Base-by-base conservation (phyloP, 2,329 filamentous ascomycete genomes). In the Alternaria triticimaculans region DNA sequence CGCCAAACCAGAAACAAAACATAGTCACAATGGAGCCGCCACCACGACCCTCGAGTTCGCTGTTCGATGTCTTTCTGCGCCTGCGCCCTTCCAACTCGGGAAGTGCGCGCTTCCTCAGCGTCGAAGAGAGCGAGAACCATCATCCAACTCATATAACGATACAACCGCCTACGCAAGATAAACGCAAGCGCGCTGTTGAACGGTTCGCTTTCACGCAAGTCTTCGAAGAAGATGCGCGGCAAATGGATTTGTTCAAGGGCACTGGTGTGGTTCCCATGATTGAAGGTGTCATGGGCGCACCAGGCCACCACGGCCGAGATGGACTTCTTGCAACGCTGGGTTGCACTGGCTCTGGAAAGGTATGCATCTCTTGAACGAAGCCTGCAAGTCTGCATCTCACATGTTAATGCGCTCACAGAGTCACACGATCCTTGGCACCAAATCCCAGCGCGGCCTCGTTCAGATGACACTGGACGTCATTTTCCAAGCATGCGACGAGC, bases 281-380 rank as follows among this genome's bases (percentile, higher is more conserved):
- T 7, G 90, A 95, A 72, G 93, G 93, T 20, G 94, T 97, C 4
- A 78, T 99, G 45, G 90, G 90, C 7, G 86, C 87, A 21, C 84
- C 88, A 48, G 90, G 90, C 33, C 88, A 90, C 55, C 91, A 96
- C 67, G 93, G 94, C 18, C 90, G 93, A 68, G 95, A 98, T 85
- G 94, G 93, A 10, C 83, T 98, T 60, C 84, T 99, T 58, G 96
- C 96, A 28, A 98, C 96, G 7, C 81, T 99, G 62, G 96, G 96
- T 15, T 94, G 97, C 46, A 97, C 95, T 8, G 96, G 96, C 12
- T 97, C 94, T 54, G 96, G 96, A 80, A 99, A 99, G 89, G 95
- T 97, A 75, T 49, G 56, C 33, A 10, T 12, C 9, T 20, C 14
- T 14, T 15, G 41, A 15, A 51, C 63, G 73, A 8, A 18, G 49